Evolutionary conservation across 2,329 filamentous ascomycete species (phyloP), one percentile per base, ranked within the genome.

Genomic region (Pseudonectria foliicola): DNA sequence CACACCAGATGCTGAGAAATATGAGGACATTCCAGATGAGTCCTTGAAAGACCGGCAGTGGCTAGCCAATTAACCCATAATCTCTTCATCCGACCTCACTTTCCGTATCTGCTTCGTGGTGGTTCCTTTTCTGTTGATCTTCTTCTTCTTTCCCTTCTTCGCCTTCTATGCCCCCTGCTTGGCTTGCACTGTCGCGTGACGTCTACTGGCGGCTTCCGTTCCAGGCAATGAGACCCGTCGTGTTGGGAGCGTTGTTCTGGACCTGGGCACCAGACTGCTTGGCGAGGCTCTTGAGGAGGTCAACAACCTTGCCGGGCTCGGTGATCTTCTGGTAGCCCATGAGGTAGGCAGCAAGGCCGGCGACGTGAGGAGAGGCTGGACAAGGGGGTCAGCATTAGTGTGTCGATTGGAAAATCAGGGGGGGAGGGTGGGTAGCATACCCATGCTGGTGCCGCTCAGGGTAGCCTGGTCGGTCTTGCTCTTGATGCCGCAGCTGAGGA

Each of bases 311-410:
- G 13, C 35, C 29, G n/a, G 56, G 45, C 31, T 60, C 57, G 7
- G 56, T 63, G 41, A 78, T 56, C 34, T 57, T 49, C 59, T 77
- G 71, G 35, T 77, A 66, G 34, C 62, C 50, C 63, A 85, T 77
- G 23, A 85, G 61, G 59, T 85, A 85, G 18, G 78, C 79, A 11
- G 76, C 77, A 4, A 85, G 64, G 31, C 82, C 82, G 31, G 76
- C 71, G 35, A 85, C 69, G 54, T 84, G 80, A 2, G 81, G 81
- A 10, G 71, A 71, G 16, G 81, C 78, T 62, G 27, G n/a, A n/a
- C 16, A 11, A 29, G 6, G 13, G 12, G 21, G 6, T 11, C 23
- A 31, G 51, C 33, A 53, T 51, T 29, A 34, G 42, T 11, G n/a
- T 14, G n/a, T 8, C 14, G 31, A 25, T 25, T 14, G 16, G 13